Base-by-base conservation (phyloP, 768 basidiomycete species). In the Leccinellum rugosiceps region DNA sequence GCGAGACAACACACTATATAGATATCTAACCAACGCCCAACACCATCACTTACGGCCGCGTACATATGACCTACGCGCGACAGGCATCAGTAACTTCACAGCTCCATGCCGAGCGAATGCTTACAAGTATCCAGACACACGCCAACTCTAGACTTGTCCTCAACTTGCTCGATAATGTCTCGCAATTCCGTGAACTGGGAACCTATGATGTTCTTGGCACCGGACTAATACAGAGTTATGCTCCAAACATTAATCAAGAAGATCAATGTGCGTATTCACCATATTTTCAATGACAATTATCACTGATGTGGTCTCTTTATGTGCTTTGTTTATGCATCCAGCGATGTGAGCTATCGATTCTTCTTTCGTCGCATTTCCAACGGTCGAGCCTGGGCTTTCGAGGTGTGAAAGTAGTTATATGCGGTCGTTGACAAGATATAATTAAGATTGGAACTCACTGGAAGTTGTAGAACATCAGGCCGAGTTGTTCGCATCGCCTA, bases 111-210 rank as follows among this genome's bases (percentile, higher is more conserved):
- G 25, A 30, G 3, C 6, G 6, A 34, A n/a, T 77, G 50, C 68
- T 30, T 63, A 86, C 92, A 94, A 0, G 93, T 94, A 71, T 95
- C 92, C 43, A 95, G 74, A 69, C 92, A 94, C 5, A 94, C 86
- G 0, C 90, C 88, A 2, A 94, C 83, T 47, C 92, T 72, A 0
- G 74, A 73, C 71, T 93, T 93, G 65, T 93, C 84, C 4, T 86
- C 76, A 2, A 94, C 87, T 21, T 76, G 74, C 0, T 75, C 67
- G 45, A 95, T 94, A 49, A 94, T 92, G 3, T 73, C 76, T 1
- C 78, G 80, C 7, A 94, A 67, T 57, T 94, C 84, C 5, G 77
- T 70, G 63, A 93, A 91, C 26, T 79, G 77, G 2, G 85, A 83
- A 0, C 92, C 92, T 46, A 94, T 79, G 45, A 91, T 80, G 62